phyloP scores from a whole-genome alignment of 495 filamentous ascomycete species.

The Halenospora varia region DNA sequence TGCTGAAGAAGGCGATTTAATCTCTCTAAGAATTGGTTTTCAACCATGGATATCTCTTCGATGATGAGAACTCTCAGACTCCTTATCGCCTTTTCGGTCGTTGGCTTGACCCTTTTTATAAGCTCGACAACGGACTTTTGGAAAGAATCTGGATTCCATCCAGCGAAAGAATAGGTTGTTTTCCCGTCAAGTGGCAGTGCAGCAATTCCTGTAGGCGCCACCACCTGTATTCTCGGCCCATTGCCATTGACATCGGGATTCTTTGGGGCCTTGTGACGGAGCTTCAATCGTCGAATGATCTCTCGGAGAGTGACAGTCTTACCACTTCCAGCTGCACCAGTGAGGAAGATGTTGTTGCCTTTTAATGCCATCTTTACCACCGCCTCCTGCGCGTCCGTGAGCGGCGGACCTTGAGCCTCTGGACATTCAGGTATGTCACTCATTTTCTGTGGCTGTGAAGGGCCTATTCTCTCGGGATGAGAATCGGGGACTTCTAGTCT shows the following conservation, averaged over 20 bases:
- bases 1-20: slow-evolving; percentile 46
- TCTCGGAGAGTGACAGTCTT: slow-evolving; percentile 3
- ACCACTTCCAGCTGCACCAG: neutral
- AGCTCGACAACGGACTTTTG: slow-evolving; percentile 26
- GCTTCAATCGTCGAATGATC: slow-evolving; percentile 4
- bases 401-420: neutral
- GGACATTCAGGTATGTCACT: neutral
- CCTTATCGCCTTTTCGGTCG: neutral
- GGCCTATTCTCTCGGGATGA: neutral
- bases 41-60: slow-evolving; percentile 48
- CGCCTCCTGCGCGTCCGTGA: neutral
- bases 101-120: neutral
- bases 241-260: slow-evolving; percentile 31
- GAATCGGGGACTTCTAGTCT: neutral
- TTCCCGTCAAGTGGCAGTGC: slow-evolving; percentile 49
- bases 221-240: slow-evolving; percentile 24
- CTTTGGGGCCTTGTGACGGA: neutral
- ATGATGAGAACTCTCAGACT: slow-evolving; percentile 28
- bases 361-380: neutral
- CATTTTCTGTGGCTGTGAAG: neutral
- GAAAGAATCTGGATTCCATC: slow-evolving; percentile 32
- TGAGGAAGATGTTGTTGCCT: neutral
- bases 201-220: slow-evolving; percentile 53
- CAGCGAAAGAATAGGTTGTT: slow-evolving; percentile 51
- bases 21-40: slow-evolving; percentile 50